Base-by-base conservation (phyloP, 1,139 yeast species). In the Yamadazyma buinensis region DNA sequence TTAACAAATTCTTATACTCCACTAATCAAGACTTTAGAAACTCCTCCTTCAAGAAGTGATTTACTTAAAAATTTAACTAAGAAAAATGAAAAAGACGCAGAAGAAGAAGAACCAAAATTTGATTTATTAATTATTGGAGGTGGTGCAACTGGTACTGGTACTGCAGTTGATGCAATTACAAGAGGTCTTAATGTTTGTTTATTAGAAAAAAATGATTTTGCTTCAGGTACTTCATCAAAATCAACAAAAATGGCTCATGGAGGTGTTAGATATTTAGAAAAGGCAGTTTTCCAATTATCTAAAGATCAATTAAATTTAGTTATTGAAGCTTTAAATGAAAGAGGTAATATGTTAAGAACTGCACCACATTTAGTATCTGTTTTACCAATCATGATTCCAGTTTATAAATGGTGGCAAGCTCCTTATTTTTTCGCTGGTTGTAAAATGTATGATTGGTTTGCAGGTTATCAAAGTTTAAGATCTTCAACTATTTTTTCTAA, bases 201-300 rank as follows among this genome's bases (percentile, higher is more conserved):
- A 40, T 73, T 90, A 42, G 97, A 90, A 61, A 82, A 83, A 54
- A 79, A 78, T 46, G 97, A 90, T 64, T 90, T 84, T 56, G 95
- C 96, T 9, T 70, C 88, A 10, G 97, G 95, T 30, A 90, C 97
- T 12, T 84, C 95, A 4, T 87, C 96, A 22, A 83, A 90, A 53
- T 84, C 95, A n/a, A 90, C 97, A 36, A 90, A 90, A 64, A 85
- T 90, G 80, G 95, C 95, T 29, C 97, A 90, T 57, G 97, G 97
- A 46, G 97, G 97, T 55, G 97, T 90, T 34, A 74, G 97, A 53
- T 90, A 90, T 62, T 75, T 90, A 55, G 97, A 90, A 61, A 90
- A 90, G 67, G 97, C 97, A 25, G 80, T 90, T 51, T 86, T 87
- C 77, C 85, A 81, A 59, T 72, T 90, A 40, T 88, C 95, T 41